phyloP scores from a whole-genome alignment of 139 green algal species.

The Klebsormidium nitens region DNA sequence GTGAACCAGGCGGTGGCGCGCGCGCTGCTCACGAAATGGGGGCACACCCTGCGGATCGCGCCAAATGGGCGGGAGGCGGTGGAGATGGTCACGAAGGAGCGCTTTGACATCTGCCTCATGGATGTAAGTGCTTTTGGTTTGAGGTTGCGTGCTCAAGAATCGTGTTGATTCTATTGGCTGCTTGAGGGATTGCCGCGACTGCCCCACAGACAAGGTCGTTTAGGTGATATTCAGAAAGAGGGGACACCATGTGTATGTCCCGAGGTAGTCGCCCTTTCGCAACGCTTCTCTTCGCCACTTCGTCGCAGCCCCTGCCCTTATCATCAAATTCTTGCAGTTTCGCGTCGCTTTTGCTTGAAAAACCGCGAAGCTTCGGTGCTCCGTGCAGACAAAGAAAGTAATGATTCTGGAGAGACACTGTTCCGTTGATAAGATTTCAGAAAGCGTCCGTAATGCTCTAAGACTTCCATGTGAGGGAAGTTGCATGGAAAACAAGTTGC shows the following conservation, averaged over 20 bases:
- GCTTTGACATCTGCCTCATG: conserved; percentile 35
- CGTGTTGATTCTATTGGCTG: too few relatives aligned
- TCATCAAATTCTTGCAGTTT: too few relatives aligned
- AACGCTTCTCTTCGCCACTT: background rate
- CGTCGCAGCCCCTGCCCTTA: too few relatives aligned
- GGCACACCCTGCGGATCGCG: background rate
- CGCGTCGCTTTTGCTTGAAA: too few relatives aligned
- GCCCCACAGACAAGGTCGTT: too few relatives aligned
- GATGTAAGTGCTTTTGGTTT: conserved; percentile 18
- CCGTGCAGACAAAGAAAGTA: too few relatives aligned
- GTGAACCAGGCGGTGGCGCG: conserved; percentile 30
- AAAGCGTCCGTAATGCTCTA: background rate
- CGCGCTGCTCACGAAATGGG: conserved; percentile 16
- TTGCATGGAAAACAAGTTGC: too few relatives aligned
- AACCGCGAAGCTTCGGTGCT: too few relatives aligned
- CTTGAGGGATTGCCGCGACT: too few relatives aligned
- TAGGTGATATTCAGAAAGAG: too few relatives aligned
- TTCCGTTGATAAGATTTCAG: background rate
- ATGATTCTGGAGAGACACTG: background rate
- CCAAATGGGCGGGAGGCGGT: conserved; percentile 26
- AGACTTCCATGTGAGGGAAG: background rate
- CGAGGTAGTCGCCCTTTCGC: background rate
- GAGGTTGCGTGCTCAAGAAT: too few relatives aligned
- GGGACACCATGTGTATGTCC: too few relatives aligned
- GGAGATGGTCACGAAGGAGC: background rate